Evolutionary conservation across 1,139 yeast species (phyloP).

Genomic region (Blastobotrys ciferrii): DNA sequence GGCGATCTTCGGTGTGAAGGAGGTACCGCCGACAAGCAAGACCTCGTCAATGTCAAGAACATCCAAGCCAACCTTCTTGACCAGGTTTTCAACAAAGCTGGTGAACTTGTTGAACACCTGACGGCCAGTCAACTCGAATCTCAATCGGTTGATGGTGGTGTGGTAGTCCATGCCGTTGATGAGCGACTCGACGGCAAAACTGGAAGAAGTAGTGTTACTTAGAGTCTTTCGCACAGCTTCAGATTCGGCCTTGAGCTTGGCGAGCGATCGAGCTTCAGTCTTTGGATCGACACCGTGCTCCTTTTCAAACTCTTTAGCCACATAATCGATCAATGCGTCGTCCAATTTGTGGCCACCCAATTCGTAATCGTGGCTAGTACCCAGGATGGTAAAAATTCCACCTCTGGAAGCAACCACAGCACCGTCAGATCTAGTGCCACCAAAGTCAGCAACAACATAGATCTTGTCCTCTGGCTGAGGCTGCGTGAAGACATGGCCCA

Average conservation of each 20-base stretch:
- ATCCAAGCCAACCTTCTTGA: conserved; percentile 81
- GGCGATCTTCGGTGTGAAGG: conserved; percentile 90
- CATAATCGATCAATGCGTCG: conserved; percentile 71
- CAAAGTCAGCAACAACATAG: conserved; percentile 93
- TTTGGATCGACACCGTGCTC: conserved; percentile 81
- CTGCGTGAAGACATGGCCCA: conserved; percentile 55
- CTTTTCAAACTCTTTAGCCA: conserved; percentile 93
- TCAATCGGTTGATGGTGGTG: conserved; percentile 87
- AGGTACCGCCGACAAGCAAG: conserved; percentile 88
- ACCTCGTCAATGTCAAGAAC: conserved; percentile 88
- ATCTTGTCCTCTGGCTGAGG: conserved; percentile 69
- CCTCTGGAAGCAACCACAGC: conserved; percentile 93
- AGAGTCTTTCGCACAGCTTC: conserved; percentile 87
- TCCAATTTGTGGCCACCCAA: conserved; percentile 91
- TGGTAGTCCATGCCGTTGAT: conserved; percentile 94
- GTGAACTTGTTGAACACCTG: conserved; percentile 73
- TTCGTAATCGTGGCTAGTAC: conserved; percentile 78
- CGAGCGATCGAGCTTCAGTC: conserved; percentile 75
- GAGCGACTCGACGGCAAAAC: conserved; percentile 91
- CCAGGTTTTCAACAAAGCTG: conserved; percentile 68
- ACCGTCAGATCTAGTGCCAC: conserved; percentile 95
- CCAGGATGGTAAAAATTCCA: conserved; percentile 84
- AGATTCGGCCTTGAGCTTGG: conserved; percentile 84
- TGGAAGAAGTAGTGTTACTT: conserved; percentile 83
- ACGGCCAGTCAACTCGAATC: conserved; percentile 87